Percentiles rank a stretch among this genome's conserved stretches.
phyloP scores from a whole-genome alignment of 2,329 filamentous ascomycete species.

The Apiospora rasikravindrae region DNA sequence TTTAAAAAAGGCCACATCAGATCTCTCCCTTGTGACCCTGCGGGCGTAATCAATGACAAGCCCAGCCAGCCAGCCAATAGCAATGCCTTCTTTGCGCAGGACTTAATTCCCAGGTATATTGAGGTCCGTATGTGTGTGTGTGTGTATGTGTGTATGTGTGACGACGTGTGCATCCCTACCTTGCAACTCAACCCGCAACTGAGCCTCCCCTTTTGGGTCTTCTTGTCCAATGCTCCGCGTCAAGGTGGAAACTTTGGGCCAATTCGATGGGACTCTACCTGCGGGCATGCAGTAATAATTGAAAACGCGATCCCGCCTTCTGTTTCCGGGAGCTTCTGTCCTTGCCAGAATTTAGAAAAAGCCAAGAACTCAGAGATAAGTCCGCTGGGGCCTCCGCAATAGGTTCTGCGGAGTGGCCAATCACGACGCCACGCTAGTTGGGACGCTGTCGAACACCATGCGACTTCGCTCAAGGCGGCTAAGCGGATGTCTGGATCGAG shows the following conservation, averaged over 20 bases:
- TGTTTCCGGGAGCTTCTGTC: conserved; percentile 9
- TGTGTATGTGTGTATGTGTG: neutral
- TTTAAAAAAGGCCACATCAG: conserved; percentile 4
- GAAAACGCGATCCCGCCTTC: conserved; percentile 21
- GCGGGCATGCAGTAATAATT: conserved; percentile 14
- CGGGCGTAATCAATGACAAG: conserved; percentile 10
- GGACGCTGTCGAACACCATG: conserved; percentile 18
- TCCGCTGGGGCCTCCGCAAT: conserved; percentile 23
- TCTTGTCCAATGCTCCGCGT: neutral
- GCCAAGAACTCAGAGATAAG: conserved; percentile 14
- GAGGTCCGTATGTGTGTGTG: neutral
- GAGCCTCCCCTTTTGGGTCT: neutral
- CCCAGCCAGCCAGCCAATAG: neutral
- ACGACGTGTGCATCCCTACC: neutral
- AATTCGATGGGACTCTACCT: conserved; percentile 9
- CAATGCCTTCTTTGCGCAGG: neutral
- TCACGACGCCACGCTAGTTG: conserved; percentile 21
- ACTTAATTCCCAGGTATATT: neutral
- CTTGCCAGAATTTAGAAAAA: neutral
- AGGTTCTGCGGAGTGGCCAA: conserved; percentile 25
- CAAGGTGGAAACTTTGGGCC: neutral
- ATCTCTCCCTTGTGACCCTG: conserved; percentile 17
- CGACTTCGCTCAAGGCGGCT: conserved; percentile 15
- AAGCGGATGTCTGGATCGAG: conserved; percentile 17
- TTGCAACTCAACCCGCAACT: conserved; percentile 10